Percentiles rank a stretch among this genome's conserved stretches.
Evolutionary conservation across 2,329 filamentous ascomycete genomes (phyloP).

Genomic region (Fusarium nodosum): DNA sequence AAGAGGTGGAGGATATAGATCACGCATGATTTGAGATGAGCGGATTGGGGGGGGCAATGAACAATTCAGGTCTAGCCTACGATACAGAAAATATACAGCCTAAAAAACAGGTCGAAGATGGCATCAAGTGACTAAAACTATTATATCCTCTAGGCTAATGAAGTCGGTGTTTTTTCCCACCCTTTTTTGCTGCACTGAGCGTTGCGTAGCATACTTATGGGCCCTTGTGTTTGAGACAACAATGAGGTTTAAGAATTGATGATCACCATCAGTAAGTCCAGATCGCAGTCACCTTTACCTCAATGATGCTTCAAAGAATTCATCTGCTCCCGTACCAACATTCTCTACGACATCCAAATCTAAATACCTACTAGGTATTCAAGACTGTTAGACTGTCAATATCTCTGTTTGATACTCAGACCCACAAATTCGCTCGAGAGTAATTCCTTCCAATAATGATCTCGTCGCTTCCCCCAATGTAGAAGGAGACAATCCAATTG

Average conservation of each 20-base stretch:
- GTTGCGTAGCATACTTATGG: neutral
- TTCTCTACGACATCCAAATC: neutral
- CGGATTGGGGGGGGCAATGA: neutral
- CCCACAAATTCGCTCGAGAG: constrained; percentile 5
- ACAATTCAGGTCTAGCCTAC: neutral
- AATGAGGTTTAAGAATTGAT: neutral
- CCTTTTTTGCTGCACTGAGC: neutral
- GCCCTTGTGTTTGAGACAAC: neutral
- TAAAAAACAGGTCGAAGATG: neutral
- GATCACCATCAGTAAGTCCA: neutral
- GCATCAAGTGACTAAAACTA: neutral
- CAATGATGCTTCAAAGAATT: neutral
- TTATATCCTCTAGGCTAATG: neutral
- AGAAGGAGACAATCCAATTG: constrained; percentile 48
- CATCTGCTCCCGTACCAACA: neutral
- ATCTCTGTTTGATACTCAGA: neutral
- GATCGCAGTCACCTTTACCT: neutral
- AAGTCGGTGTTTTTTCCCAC: neutral
- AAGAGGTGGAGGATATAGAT: constrained; percentile 17
- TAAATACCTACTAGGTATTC: neutral
- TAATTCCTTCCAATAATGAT: constrained; percentile 44
- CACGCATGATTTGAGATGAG: neutral
- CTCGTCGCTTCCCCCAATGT: constrained; percentile 32
- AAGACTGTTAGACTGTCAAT: neutral
- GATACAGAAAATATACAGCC: neutral